Conservation (phyloP, 345 rosid genomes). For the Linum usitatissimum region DNA sequence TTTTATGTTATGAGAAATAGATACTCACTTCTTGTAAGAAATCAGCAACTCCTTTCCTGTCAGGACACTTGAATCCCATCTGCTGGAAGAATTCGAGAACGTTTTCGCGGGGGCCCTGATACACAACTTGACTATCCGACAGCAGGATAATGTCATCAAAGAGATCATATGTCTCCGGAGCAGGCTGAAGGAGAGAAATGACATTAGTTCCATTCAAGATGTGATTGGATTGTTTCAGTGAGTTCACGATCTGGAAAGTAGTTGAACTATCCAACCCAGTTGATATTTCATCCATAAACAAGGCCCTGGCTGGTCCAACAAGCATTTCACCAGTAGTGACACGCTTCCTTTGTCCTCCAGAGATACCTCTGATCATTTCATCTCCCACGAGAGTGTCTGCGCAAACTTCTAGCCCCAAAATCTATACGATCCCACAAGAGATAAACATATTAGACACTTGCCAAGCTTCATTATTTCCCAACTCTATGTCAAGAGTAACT, state of each 20-base stretch:
- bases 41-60: slow-evolving; percentile 4
- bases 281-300: slow-evolving; percentile 4
- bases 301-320: slow-evolving; percentile 2
- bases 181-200: slow-evolving; percentile 6
- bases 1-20: background rate
- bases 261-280: slow-evolving; percentile 4
- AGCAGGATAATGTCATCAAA: background rate
- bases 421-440: background rate
- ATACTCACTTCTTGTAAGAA: slow-evolving; percentile 5
- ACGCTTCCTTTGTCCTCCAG: slow-evolving; percentile 6
- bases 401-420: slow-evolving; percentile 1
- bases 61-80: slow-evolving; percentile 5
- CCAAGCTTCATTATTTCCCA: background rate
- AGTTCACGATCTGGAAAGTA: slow-evolving; percentile 2
- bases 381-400: slow-evolving; percentile 2
- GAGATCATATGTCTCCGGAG: slow-evolving; percentile 4
- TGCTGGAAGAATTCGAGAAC: slow-evolving; percentile 4
- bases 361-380: slow-evolving; percentile 4
- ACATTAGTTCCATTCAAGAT: background rate
- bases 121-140: background rate
- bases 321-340: background rate
- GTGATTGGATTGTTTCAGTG: background rate
- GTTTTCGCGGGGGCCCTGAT: background rate
- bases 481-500: background rate
- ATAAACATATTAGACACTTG: background rate